Evolutionary conservation across 768 basidiomycete genomes (phyloP), one percentile per base, ranked within the genome.

Genomic region (Podaxis mareebaensis): DNA sequence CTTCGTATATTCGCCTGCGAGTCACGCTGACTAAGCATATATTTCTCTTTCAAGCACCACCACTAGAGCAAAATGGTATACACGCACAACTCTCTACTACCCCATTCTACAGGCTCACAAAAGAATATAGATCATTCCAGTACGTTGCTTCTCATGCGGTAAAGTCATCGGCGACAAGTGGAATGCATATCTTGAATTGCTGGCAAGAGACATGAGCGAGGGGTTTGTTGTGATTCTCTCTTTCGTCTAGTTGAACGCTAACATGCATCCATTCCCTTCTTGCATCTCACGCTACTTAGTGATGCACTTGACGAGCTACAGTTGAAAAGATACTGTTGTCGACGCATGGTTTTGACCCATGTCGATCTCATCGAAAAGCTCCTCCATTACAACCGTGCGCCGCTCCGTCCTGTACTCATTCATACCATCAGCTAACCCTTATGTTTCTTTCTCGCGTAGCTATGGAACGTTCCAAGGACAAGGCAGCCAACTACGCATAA

Each of bases 121-220:
- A 51, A 10, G 24, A 24, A 11, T 11, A 10, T 69, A 96, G 96
- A 99, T 98, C 65, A 96, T 97, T 67, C 95, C 96, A 52, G 93
- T 98, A 7, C 88, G 96, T 48, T 96, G 95, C 68, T 97, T 97
- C 72, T 94, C 95, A 15, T 96, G 95, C 71, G 96, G 96, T 51
- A 98, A 98, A 76, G 95, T 99, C 65, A 90, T 98, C 46, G 95
- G 96, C 53, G 94, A 98, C 80, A 93, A 97, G 67, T 98, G 96
- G 96, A 90, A 86, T 63, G 83, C 84, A 22, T 99, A 97, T 74
- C 78, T 97, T 40, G 88, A 90, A 69, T 77, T 96, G 48, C 79
- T 97, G 64, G 85, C 89, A 39, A 84, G 85, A 62, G 95, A 93
- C 68, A 85, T 87, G 77, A 88, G 84, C 67, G 96, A 98, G 81